Evolutionary conservation across 345 rosid genomes (phyloP).

Genomic region (Clarkia xantiana): DNA sequence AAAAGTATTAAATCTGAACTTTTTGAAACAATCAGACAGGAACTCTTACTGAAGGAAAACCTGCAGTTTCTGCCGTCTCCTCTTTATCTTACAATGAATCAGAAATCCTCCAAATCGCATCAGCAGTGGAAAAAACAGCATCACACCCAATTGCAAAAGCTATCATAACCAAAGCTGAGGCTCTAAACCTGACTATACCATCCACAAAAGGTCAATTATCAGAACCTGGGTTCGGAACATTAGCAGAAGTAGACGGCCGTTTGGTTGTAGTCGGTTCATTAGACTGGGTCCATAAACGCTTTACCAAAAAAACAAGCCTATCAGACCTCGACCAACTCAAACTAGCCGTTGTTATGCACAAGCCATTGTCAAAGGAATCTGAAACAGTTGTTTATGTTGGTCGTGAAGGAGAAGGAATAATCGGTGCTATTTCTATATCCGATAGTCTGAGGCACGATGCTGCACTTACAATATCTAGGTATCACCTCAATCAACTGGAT

Average conservation of each 20-base stretch:
- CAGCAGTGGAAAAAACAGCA: conserved; percentile 91
- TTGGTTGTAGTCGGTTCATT: conserved; percentile 77
- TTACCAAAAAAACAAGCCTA: conserved; percentile 32
- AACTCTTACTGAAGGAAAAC: conserved; percentile 90
- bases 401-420: conserved; percentile 70
- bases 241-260: conserved; percentile 79
- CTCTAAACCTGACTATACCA: conserved; percentile 41
- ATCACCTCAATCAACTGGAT: conserved; percentile 3
- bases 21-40: conserved; percentile 50
- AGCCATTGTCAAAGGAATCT: conserved; percentile 49
- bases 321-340: conserved; percentile 36
- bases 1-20: neutral
- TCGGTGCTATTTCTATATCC: conserved; percentile 79
- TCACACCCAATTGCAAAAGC: conserved; percentile 86
- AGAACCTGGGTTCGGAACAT: conserved; percentile 87
- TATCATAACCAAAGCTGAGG: conserved; percentile 54
- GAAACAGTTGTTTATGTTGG: conserved; percentile 80
- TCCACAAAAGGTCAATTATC: conserved; percentile 78
- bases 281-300: conserved; percentile 70
- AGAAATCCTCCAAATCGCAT: conserved; percentile 71
- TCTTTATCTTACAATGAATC: conserved; percentile 42
- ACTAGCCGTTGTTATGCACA: conserved; percentile 22
- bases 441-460: conserved; percentile 77
- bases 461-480: conserved; percentile 63
- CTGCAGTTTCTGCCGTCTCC: conserved; percentile 57